phyloP scores from a whole-genome alignment of 2,329 filamentous ascomycete species.

The Diaporthe sp. region DNA sequence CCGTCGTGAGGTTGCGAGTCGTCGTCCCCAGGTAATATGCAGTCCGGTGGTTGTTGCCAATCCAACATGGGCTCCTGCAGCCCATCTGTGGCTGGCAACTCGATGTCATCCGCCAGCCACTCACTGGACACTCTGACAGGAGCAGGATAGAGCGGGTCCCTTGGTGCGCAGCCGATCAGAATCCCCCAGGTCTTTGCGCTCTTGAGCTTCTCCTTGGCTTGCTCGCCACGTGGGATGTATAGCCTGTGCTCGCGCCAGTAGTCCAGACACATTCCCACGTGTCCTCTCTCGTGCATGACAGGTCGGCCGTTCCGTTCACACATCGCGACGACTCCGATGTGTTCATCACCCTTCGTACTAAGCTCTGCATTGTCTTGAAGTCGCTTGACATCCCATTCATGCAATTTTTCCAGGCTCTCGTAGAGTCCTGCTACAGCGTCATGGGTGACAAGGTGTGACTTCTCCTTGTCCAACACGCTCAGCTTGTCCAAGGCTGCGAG shows the following conservation, averaged over 20 bases:
- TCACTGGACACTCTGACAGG: constrained; percentile 79
- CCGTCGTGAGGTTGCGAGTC: constrained; percentile 60
- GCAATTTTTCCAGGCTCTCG: constrained; percentile 76
- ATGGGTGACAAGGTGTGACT: constrained; percentile 78
- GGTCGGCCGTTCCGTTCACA: constrained; percentile 80
- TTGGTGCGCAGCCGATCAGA: constrained; percentile 73
- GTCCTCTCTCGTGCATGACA: constrained; percentile 76
- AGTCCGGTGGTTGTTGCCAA: constrained; percentile 81
- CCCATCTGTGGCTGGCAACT: constrained; percentile 60
- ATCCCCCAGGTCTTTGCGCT: constrained; percentile 74
- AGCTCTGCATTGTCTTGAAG: constrained; percentile 64
- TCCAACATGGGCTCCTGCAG: constrained; percentile 63
- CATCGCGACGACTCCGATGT: constrained; percentile 70
- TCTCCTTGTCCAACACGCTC: constrained; percentile 63
- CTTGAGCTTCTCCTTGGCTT: constrained; percentile 51
- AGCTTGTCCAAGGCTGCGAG: constrained; percentile 79
- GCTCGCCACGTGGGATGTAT: constrained; percentile 27
- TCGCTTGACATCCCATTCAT: constrained; percentile 76
- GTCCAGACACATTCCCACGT: constrained; percentile 78
- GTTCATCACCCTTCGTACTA: constrained; percentile 61
- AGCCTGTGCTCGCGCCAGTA: constrained; percentile 80
- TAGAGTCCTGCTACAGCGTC: constrained; percentile 83
- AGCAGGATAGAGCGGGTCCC: constrained; percentile 59
- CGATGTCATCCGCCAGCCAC: constrained; percentile 79
- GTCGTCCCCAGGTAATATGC: constrained; percentile 64